Evolutionary conservation across 768 basidiomycete species (phyloP).

Genomic region (Leucocoprinus birnbaumii): DNA sequence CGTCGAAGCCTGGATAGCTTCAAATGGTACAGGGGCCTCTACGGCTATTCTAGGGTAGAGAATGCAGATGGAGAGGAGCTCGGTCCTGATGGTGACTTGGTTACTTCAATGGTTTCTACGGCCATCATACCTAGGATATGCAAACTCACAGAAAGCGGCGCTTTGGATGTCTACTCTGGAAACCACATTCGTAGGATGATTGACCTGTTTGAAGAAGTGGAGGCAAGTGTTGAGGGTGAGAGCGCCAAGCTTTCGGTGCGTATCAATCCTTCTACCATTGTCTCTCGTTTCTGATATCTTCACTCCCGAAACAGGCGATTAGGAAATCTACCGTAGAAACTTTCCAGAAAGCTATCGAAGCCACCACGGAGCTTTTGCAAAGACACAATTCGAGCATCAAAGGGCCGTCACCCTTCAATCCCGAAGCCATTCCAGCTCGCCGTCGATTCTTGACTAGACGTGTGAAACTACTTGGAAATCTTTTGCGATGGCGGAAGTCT

Average conservation of each 20-base stretch:
- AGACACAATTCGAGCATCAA: constrained; percentile 41
- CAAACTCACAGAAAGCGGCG: constrained; percentile 76
- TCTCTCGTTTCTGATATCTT: too few species aligned
- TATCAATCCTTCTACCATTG: constrained; percentile 16
- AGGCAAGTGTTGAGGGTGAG: constrained; percentile 65
- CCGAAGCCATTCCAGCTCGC: constrained; percentile 70
- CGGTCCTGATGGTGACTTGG: constrained; percentile 84
- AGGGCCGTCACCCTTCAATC: constrained; percentile 58
- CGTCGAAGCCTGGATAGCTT: constrained; percentile 69
- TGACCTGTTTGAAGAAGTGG: constrained; percentile 79
- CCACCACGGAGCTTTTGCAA: constrained; percentile 45
- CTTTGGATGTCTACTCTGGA: constrained; percentile 78
- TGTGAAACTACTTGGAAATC: constrained; percentile 70
- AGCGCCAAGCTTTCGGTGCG: constrained; percentile 62
- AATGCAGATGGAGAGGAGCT: constrained; percentile 41
- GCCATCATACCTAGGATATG: constrained; percentile 73
- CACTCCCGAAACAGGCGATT: constrained; percentile 42
- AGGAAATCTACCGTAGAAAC: constrained; percentile 47
- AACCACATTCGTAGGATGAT: constrained; percentile 57
- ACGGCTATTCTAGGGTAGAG: constrained; percentile 69
- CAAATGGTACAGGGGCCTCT: constrained; percentile 77
- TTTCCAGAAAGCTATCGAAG: constrained; percentile 57
- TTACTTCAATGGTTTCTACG: constrained; percentile 85
- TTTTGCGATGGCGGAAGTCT: constrained; percentile 76
- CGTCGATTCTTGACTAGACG: constrained; percentile 63